Conservation (phyloP, 768 basidiomycete species). For the Boletus speciosus region DNA sequence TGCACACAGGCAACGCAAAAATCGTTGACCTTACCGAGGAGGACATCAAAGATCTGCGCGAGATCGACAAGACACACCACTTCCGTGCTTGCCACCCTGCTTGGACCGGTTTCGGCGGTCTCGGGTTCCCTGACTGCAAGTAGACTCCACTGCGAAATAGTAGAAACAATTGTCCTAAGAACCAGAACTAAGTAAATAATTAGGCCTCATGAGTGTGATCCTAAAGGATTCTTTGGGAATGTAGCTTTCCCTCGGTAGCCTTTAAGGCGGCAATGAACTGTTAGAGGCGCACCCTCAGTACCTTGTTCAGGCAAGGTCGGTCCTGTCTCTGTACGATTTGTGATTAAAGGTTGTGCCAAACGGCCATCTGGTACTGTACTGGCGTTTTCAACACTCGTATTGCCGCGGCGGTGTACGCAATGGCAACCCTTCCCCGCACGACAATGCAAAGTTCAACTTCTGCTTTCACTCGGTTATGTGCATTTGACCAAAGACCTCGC, state of each 20-base stretch:
- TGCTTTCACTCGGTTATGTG: slow-evolving; percentile 4
- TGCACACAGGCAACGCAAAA: slow-evolving; percentile 48
- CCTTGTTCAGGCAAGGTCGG: slow-evolving; percentile 14
- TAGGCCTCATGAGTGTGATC: not conserved
- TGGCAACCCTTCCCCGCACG: slow-evolving; percentile 38
- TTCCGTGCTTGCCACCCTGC: slow-evolving; percentile 64
- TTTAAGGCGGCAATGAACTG: not conserved
- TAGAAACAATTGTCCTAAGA: not conserved
- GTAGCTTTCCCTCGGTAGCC: not conserved
- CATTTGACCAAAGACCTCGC: slow-evolving; percentile 26
- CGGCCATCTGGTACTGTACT: too few relatives aligned
- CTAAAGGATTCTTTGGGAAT: not conserved
- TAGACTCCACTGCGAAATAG: slow-evolving; percentile 13
- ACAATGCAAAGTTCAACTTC: slow-evolving; percentile 25
- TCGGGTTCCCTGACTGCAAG: slow-evolving; percentile 60
- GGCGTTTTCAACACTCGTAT: not conserved
- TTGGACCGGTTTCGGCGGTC: slow-evolving; percentile 60
- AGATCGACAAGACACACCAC: slow-evolving; percentile 57
- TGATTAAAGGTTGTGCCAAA: not conserved
- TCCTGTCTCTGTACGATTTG: not conserved
- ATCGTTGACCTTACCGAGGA: slow-evolving; percentile 59
- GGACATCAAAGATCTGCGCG: slow-evolving; percentile 55
- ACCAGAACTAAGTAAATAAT: not conserved
- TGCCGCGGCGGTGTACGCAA: slow-evolving; percentile 5
- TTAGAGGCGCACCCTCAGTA: not conserved